phyloP scores from a whole-genome alignment of 2,329 filamentous ascomycete genomes.

The Fusarium sarcochroum region DNA sequence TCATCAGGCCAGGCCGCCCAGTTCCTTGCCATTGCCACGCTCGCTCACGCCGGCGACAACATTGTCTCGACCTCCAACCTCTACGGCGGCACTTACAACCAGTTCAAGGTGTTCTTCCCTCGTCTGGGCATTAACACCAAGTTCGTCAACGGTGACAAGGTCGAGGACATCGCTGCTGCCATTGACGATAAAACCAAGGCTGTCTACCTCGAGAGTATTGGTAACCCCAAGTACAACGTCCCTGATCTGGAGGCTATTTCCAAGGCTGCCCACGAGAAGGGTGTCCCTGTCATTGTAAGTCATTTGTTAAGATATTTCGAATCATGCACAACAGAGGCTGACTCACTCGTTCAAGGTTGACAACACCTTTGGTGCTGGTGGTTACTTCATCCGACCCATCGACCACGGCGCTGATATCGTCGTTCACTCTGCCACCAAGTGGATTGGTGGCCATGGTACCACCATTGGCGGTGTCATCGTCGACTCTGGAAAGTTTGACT shows the following conservation, averaged over 20 bases:
- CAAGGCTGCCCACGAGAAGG: conserved; percentile 79
- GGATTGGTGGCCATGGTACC: conserved; percentile 96
- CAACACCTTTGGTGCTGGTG: conserved; percentile 95
- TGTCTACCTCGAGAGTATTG: conserved; percentile 91
- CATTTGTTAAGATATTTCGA: too few relatives aligned
- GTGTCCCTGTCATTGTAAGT: conserved; percentile 74
- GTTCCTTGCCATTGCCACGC: conserved; percentile 87
- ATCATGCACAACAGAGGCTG: background rate
- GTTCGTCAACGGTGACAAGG: conserved; percentile 85
- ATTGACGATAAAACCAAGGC: conserved; percentile 97
- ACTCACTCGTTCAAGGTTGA: conserved; percentile 72
- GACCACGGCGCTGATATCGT: conserved; percentile 94
- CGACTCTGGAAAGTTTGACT: conserved; percentile 93
- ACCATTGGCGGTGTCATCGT: conserved; percentile 90
- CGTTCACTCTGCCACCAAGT: conserved; percentile 95
- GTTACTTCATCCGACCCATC: conserved; percentile 89
- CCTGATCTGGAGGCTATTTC: conserved; percentile 91
- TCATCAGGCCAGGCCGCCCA: conserved; percentile 92
- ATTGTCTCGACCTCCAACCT: conserved; percentile 92
- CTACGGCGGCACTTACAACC: conserved; percentile 97
- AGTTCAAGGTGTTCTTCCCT: conserved; percentile 91
- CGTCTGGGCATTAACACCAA: conserved; percentile 90
- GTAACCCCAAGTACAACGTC: conserved; percentile 93
- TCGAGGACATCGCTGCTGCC: conserved; percentile 81
- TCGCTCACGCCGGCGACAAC: conserved; percentile 92